Conservation (phyloP, 2,329 filamentous ascomycete genomes). For the Phialocephala subalpina region DNA sequence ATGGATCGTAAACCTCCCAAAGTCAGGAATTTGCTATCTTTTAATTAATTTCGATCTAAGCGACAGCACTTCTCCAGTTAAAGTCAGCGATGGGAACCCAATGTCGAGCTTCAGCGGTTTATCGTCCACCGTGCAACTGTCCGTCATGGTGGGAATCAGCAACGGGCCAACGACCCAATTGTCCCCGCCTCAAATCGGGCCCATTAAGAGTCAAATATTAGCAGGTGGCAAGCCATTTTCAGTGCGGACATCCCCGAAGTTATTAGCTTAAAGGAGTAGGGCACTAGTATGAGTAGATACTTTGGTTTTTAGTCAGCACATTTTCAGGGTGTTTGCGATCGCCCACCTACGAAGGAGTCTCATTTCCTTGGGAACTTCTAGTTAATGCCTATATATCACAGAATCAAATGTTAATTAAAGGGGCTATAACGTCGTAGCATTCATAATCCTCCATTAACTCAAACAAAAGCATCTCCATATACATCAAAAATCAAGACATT, state of each 20-base stretch:
- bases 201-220: conserved; percentile 8
- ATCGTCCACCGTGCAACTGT: conserved; percentile 16
- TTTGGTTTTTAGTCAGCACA: conserved; percentile 27
- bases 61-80: conserved; percentile 14
- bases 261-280: conserved; percentile 22
- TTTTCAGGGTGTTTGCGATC: conserved; percentile 20
- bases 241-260: conserved; percentile 21
- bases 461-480: background rate
- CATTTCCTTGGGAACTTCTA: conserved; percentile 8
- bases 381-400: background rate
- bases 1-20: no score
- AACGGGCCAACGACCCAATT: conserved; percentile 2
- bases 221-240: conserved; percentile 24
- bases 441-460: background rate
- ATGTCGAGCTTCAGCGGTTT: conserved; percentile 27
- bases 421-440: background rate
- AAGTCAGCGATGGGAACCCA: conserved; percentile 18
- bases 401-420: background rate
- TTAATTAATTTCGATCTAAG: conserved; percentile 23
- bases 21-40: conserved; percentile 4
- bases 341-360: conserved; percentile 14
- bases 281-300: conserved; percentile 22
- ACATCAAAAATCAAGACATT: background rate
- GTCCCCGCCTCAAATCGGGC: background rate
- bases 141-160: conserved; percentile 15